Conservation (phyloP, 805 yeast genomes). For the Monosporozyma siamensis region DNA sequence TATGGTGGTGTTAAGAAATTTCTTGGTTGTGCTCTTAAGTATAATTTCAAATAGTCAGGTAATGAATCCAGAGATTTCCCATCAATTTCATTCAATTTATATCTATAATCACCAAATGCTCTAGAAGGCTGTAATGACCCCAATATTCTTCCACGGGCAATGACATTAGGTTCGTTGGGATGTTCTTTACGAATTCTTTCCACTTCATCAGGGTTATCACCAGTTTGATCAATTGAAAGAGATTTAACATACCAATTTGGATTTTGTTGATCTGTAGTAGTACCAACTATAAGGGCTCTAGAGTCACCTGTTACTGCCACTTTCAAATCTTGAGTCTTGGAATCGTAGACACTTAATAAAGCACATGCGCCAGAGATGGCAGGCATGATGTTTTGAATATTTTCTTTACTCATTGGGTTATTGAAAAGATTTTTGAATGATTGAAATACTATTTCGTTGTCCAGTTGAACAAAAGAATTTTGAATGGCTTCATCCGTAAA, state of each 20-base stretch:
- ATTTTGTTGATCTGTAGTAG: conserved; percentile 41
- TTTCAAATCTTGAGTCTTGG: conserved; percentile 56
- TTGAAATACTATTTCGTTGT: conserved; percentile 74
- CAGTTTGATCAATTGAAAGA: conserved; percentile 86
- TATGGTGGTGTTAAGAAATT: conserved; percentile 85
- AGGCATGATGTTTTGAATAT: conserved; percentile 65
- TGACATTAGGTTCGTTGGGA: conserved; percentile 80
- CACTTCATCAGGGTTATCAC: conserved; percentile 81
- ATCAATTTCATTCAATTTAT: conserved; percentile 60
- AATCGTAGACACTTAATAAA: conserved; percentile 75
- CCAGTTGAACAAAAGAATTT: conserved; percentile 72
- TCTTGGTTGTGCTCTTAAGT: conserved; percentile 69
- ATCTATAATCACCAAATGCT: conserved; percentile 95
- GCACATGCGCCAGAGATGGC: conserved; percentile 96
- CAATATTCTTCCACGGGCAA: conserved; percentile 79
- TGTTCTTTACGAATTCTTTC: conserved; percentile 77
- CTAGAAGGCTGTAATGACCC: conserved; percentile 93
- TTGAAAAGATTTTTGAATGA: conserved; percentile 61
- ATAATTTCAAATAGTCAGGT: conserved; percentile 72
- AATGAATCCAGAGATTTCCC: conserved; percentile 40
- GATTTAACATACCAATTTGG: conserved; percentile 80
- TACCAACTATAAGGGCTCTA: conserved; percentile 75
- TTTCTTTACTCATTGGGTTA: conserved; percentile 46
- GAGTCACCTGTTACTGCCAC: conserved; percentile 98
- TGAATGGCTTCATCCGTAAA: conserved; percentile 33